A percentile compares a stretch with the other conserved stretches of the same genome.
Evolutionary conservation across 768 basidiomycete species (phyloP).

Genomic region (Suillus spraguei): DNA sequence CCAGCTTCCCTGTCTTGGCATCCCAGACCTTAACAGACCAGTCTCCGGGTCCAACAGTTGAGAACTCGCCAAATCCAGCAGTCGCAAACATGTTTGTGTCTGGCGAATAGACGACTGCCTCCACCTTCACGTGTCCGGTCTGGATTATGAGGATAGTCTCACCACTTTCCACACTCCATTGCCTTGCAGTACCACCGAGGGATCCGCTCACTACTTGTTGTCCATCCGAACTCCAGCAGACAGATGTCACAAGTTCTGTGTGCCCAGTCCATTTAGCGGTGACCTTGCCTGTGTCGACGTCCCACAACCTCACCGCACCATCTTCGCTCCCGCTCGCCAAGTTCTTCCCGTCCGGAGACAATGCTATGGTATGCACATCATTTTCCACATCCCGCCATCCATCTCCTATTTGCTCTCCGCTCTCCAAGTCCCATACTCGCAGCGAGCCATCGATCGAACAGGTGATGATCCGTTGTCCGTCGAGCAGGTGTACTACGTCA

Average conservation of each 20-base stretch:
- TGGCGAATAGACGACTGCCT: neutral
- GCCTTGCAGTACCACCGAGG: neutral
- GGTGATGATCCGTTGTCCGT: neutral
- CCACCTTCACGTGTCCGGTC: neutral
- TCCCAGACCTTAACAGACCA: neutral
- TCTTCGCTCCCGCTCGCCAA: neutral
- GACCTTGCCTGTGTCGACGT: neutral
- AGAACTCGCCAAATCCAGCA: neutral
- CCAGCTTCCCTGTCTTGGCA: neutral
- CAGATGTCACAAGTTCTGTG: neutral
- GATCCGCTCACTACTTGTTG: neutral
- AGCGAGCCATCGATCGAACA: neutral
- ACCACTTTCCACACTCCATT: neutral
- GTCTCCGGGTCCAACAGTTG: neutral
- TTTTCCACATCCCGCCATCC: neutral
- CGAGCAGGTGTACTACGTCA: neutral
- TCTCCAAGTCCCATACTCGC: neutral
- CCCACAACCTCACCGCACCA: neutral
- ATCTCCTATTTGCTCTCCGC: neutral
- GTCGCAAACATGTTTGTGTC: neutral
- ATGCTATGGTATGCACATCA: neutral
- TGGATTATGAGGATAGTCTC: neutral
- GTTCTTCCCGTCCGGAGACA: neutral
- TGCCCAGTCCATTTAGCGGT: neutral
- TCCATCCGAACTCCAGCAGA: neutral